phyloP scores from a whole-genome alignment of 2,329 filamentous ascomycete genomes.

The Curvularia sp. region DNA sequence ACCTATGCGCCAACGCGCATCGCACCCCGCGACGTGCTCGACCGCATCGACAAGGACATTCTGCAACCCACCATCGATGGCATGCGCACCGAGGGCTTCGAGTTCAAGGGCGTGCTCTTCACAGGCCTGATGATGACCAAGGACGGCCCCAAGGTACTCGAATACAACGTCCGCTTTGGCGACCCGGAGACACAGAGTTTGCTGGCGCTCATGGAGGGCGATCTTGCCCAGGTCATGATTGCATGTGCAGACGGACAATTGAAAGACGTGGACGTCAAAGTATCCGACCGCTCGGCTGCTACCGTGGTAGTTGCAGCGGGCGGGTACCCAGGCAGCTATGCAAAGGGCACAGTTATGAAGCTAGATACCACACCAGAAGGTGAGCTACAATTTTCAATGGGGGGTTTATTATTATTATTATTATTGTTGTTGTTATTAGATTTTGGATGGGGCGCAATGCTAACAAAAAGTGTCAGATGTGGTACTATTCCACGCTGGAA shows the following conservation, averaged over 20 bases:
- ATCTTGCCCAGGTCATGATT: conserved; percentile 87
- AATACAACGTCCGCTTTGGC: conserved; percentile 93
- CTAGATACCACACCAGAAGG: conserved; percentile 61
- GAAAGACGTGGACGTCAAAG: conserved; percentile 70
- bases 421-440: conserved; percentile 16
- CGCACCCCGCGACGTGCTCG: conserved; percentile 68
- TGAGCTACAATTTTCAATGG: conserved; percentile 51
- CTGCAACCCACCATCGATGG: conserved; percentile 90
- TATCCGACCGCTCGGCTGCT: conserved; percentile 76
- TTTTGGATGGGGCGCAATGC: not conserved
- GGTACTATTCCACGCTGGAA: conserved; percentile 92
- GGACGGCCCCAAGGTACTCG: conserved; percentile 79
- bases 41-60: conserved; percentile 78
- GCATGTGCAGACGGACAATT: conserved; percentile 81
- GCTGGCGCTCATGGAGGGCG: conserved; percentile 80
- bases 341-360: conserved; percentile 74
- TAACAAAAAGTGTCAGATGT: conserved; percentile 54
- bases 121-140: conserved; percentile 94
- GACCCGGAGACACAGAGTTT: conserved; percentile 92
- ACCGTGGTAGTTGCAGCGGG: conserved; percentile 94
- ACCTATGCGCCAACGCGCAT: conserved; percentile 81
- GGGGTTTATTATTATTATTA: no score
- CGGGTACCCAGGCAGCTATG: conserved; percentile 84
- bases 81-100: conserved; percentile 75
- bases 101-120: conserved; percentile 74